phyloP scores from a whole-genome alignment of 805 yeast genomes.

The Metahyphopichia silvanorum region DNA sequence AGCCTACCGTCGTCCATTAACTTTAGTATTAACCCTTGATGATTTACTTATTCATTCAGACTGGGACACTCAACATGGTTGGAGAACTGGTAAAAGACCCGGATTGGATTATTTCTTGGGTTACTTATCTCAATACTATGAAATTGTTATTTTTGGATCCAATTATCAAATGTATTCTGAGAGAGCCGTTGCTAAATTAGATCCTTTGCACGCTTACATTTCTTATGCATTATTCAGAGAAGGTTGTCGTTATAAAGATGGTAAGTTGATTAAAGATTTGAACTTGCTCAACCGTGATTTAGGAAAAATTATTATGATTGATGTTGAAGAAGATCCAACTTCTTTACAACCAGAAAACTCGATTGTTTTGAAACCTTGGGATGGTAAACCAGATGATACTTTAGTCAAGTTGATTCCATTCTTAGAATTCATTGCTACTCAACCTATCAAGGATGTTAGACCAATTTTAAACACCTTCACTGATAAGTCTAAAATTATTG shows the following conservation, averaged over 20 bases:
- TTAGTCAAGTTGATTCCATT: slow-evolving; percentile 83
- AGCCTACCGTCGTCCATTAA: slow-evolving; percentile 88
- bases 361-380: slow-evolving; percentile 82
- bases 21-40: slow-evolving; percentile 85
- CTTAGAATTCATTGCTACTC: slow-evolving; percentile 91
- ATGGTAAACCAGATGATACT: slow-evolving; percentile 77
- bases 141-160: slow-evolving; percentile 85
- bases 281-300: slow-evolving; percentile 88
- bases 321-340: slow-evolving; percentile 68
- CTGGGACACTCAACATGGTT: slow-evolving; percentile 89
- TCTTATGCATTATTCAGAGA: slow-evolving; percentile 87
- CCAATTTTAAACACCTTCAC: slow-evolving; percentile 75
- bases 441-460: slow-evolving; percentile 81
- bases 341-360: slow-evolving; percentile 92
- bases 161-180: slow-evolving; percentile 85
- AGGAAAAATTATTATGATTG: slow-evolving; percentile 74
- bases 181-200: slow-evolving; percentile 80
- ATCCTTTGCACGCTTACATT: slow-evolving; percentile 87
- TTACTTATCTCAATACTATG: slow-evolving; percentile 92
- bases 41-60: slow-evolving; percentile 87
- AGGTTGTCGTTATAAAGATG: slow-evolving; percentile 86
- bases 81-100: slow-evolving; percentile 99
- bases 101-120: slow-evolving; percentile 96
- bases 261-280: slow-evolving; percentile 85
- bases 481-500: slow-evolving; percentile 64